Base-by-base conservation (phyloP, 2,329 filamentous ascomycete species). In the Colletotrichum lupini region DNA sequence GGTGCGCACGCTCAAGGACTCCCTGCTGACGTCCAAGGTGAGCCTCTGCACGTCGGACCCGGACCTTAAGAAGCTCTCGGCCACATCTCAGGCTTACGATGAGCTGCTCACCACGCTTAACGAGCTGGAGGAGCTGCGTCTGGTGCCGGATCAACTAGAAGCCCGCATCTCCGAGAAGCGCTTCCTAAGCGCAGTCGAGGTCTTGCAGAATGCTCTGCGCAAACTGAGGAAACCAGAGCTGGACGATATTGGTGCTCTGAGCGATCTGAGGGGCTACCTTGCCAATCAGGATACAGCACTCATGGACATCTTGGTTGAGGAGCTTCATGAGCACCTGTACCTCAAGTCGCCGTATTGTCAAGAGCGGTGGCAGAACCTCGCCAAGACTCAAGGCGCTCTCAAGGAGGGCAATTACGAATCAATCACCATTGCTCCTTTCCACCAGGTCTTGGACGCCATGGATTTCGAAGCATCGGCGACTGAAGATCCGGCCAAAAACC, bases 291-390 rank as follows among this genome's bases (percentile, higher is more conserved):
- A 99, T 84, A 94, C 93, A 32, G 91, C 94, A 0, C 85, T 99
- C 75, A 96, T 96, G 79, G 97, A 99, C 79, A 98, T 98, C 66
- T 82, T 99, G 68, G 92, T 98, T n/a, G 97, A 99, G 81, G 97
- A 99, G 82, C 87, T 99, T 42, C 97, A 99, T 80, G 97, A 97
- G 81, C 97, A 99, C 83, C 88, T 99, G 4, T 99, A 99, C 80
- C 90, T 99, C 52, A 98, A 98, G 81, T 98, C 96, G 4, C 97
- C 96, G 0, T 99, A 99, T 81, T 98, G 96, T 80, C 95, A 98
- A 80, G 95, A 98, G 80, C 89, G 97, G 76, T 99, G 97, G 97
- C 97, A 97, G 82, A 90, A 89, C 72, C 90, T 97, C 73, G 89
- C 92, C 49, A 93, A 92, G 77, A 89, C 88, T 49, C 92, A 94